Evolutionary conservation across 139 green algal genomes (phyloP).

Genomic region (Gonium pectorale): DNA sequence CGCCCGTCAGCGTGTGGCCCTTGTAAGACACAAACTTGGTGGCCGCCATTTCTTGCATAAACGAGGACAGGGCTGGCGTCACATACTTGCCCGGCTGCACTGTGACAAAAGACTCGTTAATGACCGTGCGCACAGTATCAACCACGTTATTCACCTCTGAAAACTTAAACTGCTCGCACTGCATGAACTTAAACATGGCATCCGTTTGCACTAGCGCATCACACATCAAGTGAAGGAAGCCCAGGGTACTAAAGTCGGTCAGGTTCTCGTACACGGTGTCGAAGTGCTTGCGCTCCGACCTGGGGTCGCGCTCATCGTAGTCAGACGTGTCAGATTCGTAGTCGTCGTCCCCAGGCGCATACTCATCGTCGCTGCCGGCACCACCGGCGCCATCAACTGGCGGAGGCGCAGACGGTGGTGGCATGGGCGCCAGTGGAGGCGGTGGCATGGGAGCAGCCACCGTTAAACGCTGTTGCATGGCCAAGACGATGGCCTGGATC

Average conservation of each 20-base stretch:
- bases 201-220: background rate
- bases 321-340: background rate
- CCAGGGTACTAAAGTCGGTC: background rate
- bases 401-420: too few relatives aligned
- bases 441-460: background rate
- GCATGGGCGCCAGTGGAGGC: background rate
- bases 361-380: background rate
- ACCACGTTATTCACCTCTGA: background rate
- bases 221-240: background rate
- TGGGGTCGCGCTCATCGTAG: background rate
- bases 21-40: background rate
- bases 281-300: background rate
- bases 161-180: background rate
- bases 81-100: background rate
- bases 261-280: background rate
- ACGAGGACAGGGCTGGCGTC: background rate
- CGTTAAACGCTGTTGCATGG: too few relatives aligned
- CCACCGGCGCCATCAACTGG: background rate
- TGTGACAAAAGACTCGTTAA: background rate
- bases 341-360: background rate
- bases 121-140: background rate
- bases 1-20: background rate
- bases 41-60: background rate
- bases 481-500: too few relatives aligned
- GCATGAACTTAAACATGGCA: background rate